These are phyloP conservation scores for Perkinsus olseni DNA, from an alignment of 169 alveolate species.

Conservation along the genomic window DNA sequence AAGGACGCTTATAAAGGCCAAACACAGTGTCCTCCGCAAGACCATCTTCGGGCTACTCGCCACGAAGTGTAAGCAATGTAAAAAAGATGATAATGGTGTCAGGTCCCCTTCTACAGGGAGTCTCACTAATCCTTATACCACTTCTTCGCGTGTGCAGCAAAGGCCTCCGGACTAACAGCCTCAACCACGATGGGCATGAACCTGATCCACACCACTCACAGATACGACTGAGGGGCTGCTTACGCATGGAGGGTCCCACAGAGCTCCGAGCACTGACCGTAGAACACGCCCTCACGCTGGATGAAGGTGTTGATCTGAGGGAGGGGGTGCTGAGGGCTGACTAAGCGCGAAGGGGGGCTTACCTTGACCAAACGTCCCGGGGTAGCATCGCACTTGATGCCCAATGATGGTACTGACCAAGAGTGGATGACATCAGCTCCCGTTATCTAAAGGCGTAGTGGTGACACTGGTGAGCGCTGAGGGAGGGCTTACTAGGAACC, in stretches of 20 bases:
- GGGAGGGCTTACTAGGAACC: constrained; percentile 39
- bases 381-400: constrained; percentile 78
- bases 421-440: constrained; percentile 63
- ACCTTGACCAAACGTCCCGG: constrained; percentile 51
- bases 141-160: constrained; percentile 83
- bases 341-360: neutral
- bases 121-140: constrained; percentile 61
- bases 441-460: constrained; percentile 29
- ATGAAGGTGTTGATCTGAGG: constrained; percentile 68
- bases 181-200: constrained; percentile 84
- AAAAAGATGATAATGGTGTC: neutral
- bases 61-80: neutral
- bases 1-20: constrained; percentile 26
- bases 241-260: constrained; percentile 77
- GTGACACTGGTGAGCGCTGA: neutral
- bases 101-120: neutral
- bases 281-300: constrained; percentile 81
- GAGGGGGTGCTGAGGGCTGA: constrained; percentile 32
- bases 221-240: neutral
- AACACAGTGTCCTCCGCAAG: constrained; percentile 23
- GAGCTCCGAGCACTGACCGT: constrained; percentile 79
- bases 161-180: constrained; percentile 71
- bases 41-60: constrained; percentile 15
- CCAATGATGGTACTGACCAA: constrained; percentile 59
- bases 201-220: constrained; percentile 9